Percentiles rank a stretch among this genome's conserved stretches.
Evolutionary conservation across 2,329 filamentous ascomycete species (phyloP).

Genomic region (Thielaviopsis euricoi): DNA sequence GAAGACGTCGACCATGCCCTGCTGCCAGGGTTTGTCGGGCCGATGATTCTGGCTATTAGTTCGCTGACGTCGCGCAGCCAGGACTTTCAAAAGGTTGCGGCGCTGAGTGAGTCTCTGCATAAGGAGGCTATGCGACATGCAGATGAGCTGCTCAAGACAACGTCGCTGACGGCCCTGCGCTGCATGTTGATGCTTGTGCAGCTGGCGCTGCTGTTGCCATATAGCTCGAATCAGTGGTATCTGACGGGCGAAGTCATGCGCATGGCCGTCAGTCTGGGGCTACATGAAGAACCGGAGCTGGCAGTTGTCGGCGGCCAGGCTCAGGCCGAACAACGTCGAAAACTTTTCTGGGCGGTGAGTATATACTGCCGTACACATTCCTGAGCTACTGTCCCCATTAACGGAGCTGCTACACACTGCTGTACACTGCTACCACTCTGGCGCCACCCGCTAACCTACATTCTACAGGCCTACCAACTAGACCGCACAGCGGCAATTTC

Average conservation of each 20-base stretch:
- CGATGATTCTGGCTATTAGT: constrained; percentile 13
- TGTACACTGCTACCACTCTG: too few species aligned
- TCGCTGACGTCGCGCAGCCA: constrained; percentile 13
- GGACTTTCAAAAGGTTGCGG: constrained; percentile 14
- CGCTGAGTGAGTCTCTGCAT: constrained; percentile 14
- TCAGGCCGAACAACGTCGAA: neutral
- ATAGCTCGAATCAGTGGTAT: constrained; percentile 14
- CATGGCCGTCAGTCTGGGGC: constrained; percentile 14
- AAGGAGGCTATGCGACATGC: constrained; percentile 12
- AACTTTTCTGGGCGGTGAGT: constrained; percentile 3
- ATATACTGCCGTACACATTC: too few species aligned
- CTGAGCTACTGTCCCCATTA: too few species aligned
- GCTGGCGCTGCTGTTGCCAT: constrained; percentile 13
- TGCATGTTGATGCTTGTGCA: constrained; percentile 14
- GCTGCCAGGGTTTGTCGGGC: constrained; percentile 11
- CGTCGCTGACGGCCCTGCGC: constrained; percentile 10
- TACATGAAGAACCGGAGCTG: constrained; percentile 13
- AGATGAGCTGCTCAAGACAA: constrained; percentile 6
- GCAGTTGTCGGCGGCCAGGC: neutral
- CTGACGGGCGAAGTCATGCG: constrained; percentile 15
- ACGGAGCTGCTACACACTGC: too few species aligned
- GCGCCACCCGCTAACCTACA: too few species aligned
- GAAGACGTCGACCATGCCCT: neutral
- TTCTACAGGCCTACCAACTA: constrained; percentile 11
- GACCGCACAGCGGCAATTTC: constrained; percentile 12